A percentile compares a stretch with the other conserved stretches of the same genome.
These are phyloP conservation scores for Ziziphus jujuba DNA, from an alignment of 306 rosid species.

Conservation along the genomic window DNA sequence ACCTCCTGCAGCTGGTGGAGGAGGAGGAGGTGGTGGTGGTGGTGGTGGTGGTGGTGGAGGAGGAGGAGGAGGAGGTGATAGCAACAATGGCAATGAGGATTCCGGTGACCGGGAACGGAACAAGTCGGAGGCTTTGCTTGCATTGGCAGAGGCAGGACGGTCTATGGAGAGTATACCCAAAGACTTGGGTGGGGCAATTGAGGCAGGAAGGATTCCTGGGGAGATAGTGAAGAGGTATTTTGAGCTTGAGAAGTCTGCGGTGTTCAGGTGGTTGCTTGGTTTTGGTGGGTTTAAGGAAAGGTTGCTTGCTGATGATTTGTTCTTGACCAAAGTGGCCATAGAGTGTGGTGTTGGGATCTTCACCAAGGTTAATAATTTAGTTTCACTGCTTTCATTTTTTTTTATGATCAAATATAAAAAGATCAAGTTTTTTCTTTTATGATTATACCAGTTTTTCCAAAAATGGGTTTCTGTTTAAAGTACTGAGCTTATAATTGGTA, in stretches of 20 bases:
- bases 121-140: conserved; percentile 62
- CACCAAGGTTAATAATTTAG: conserved; percentile 59
- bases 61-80: conserved; percentile 2
- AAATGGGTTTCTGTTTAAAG: no score
- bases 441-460: no score
- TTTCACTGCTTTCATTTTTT: neutral
- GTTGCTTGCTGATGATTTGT: conserved; percentile 87
- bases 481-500: no score
- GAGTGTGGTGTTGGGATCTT: conserved; percentile 87
- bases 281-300: conserved; percentile 91
- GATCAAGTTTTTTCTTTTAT: no score
- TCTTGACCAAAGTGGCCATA: conserved; percentile 76
- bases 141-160: conserved; percentile 59
- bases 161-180: conserved; percentile 65
- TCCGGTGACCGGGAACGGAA: conserved; percentile 56
- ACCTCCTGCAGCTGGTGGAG: conserved; percentile 17
- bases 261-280: conserved; percentile 62
- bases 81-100: conserved; percentile 25
- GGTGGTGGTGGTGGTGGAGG: neutral
- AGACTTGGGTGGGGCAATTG: conserved; percentile 70
- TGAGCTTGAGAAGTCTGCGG: conserved; percentile 63
- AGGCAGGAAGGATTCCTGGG: conserved; percentile 73
- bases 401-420: neutral
- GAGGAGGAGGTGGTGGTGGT: conserved; percentile 7
- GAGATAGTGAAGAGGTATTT: conserved; percentile 63